These are phyloP conservation scores for Camellia lanceoleosa DNA, from an alignment of 148 eudicot species.

Conservation along the genomic window DNA sequence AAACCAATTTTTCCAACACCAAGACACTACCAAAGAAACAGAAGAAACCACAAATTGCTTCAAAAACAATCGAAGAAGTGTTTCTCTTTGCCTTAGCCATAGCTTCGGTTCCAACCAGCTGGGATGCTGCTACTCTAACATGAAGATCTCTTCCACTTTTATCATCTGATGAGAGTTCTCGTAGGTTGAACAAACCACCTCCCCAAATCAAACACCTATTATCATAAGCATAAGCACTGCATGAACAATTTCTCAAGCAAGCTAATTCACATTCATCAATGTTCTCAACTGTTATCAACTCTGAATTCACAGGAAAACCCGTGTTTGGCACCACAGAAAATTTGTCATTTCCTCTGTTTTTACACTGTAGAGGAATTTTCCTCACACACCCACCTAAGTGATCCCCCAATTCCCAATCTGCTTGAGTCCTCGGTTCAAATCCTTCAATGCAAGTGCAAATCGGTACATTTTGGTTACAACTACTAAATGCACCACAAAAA, in stretches of 20 bases:
- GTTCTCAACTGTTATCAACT: neutral
- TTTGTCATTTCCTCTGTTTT: neutral
- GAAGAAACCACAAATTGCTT: neutral
- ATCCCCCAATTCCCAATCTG: neutral
- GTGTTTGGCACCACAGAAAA: neutral
- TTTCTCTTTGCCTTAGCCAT: neutral
- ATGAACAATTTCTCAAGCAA: neutral
- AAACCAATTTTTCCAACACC: no score
- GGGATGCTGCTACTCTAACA: neutral
- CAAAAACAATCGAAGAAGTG: neutral
- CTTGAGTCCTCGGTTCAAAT: neutral
- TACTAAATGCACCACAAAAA: no score
- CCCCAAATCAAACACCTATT: neutral
- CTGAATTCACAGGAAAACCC: neutral
- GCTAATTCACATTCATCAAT: neutral
- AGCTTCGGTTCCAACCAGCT: neutral
- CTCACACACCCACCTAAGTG: neutral
- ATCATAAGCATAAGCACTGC: neutral
- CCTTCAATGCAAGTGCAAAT: neutral
- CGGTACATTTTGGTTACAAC: no score
- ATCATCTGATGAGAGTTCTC: neutral
- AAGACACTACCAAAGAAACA: neutral
- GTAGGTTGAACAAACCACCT: neutral
- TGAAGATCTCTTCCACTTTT: neutral
- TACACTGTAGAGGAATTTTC: neutral